Base-by-base conservation (phyloP, 1,139 yeast genomes). In the Yamadazyma mexicana region DNA sequence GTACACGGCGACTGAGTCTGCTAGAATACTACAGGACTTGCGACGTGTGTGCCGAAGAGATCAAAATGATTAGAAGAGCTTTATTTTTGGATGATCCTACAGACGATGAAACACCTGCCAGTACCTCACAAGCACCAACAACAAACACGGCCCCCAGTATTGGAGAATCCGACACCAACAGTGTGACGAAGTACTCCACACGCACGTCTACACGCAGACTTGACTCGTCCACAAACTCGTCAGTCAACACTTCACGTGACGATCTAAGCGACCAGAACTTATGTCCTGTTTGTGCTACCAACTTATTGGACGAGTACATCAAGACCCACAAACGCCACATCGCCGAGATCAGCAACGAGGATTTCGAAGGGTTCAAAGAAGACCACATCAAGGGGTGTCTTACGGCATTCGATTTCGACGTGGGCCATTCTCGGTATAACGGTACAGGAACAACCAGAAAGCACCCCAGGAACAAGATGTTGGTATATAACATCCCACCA, bases 401-500 rank as follows among this genome's bases (percentile, higher is more conserved):
- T 14, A 69, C 69, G 15, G 70, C 71, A 29, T 84, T 83, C 36
- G 91, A 87, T 52, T 82, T 82, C 58, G 66, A 80, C 42, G 77
- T 85, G 24, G 73, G 85, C 30, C 83, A 87, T 27, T 71, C 73
- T 31, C 72, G 72, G 30, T 57, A 56, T 35, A 54, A 63, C 4
- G 37, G 16, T 11, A 33, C 32, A 11, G 64, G 65, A 6, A 61
- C 77, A 31, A 59, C 70, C 17, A 43, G 48, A 17, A 25, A 45
- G 17, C 68, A 63, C 37, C 64, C 70, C 4, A 71, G 75, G 35
- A 89, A 89, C 58, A 75, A 96, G 48, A 91, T 92, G 96, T 70
- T 91, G 41, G 92, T 89, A 1, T 89, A 85, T 58, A 77, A 76
- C 44, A 75, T 91, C 35, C 76, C 76, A 0, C 86, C 92, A 0